A percentile compares a stretch with the other conserved stretches of the same genome.
Conservation (phyloP, 176 grass and related monocot genomes). For the Saccharum officinarum region DNA sequence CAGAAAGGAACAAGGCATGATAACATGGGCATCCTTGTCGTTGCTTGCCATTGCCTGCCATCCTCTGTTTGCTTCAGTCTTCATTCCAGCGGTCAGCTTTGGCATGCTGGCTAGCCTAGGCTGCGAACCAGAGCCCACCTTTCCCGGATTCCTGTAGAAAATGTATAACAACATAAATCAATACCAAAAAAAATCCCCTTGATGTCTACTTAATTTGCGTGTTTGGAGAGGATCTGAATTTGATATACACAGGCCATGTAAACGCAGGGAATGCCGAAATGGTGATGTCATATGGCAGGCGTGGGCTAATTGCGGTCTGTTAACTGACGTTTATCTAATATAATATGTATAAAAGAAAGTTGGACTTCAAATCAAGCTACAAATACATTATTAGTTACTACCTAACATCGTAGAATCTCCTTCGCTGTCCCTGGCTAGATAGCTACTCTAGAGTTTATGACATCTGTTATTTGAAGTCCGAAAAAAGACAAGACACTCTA, state of each 20-base stretch:
- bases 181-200: neutral
- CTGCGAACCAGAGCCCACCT: neutral
- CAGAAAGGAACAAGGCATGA: neutral
- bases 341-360: neutral
- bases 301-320: neutral
- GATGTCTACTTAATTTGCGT: neutral
- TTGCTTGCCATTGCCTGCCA: neutral
- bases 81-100: conserved; percentile 19
- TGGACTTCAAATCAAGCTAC: neutral
- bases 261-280: neutral
- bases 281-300: neutral
- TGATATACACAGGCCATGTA: neutral
- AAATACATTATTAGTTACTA: neutral
- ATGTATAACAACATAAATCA: neutral
- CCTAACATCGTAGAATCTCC: neutral
- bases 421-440: neutral
- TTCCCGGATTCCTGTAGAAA: neutral
- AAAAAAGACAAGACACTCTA: neutral
- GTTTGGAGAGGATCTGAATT: neutral
- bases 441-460: neutral
- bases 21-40: neutral
- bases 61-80: neutral
- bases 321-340: neutral
- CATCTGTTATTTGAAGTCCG: neutral
- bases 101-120: neutral